Conservation (phyloP, 2,329 filamentous ascomycete species). For the Huntiella savannae region DNA sequence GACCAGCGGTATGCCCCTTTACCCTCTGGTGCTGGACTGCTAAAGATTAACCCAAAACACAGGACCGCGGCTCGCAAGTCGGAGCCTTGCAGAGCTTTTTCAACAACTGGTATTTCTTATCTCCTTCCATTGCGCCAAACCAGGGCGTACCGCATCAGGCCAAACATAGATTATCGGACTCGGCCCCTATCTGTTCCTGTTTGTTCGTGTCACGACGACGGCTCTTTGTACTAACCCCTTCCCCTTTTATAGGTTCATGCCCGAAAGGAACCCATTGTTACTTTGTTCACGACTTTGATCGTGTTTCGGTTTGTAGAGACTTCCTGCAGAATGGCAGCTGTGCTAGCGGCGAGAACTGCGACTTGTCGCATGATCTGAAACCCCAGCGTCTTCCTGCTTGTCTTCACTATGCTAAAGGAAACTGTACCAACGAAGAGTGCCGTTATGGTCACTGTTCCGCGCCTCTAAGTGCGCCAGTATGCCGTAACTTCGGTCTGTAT, state of each 20-base stretch:
- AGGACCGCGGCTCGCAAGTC: conserved; percentile 43
- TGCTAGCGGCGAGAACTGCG: conserved; percentile 58
- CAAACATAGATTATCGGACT: not conserved
- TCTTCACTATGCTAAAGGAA: conserved; percentile 74
- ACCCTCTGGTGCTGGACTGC: conserved; percentile 16
- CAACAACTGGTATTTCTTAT: conserved; percentile 47
- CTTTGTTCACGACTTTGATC: conserved; percentile 66
- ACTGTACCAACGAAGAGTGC: conserved; percentile 74
- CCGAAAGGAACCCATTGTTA: conserved; percentile 62
- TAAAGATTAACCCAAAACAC: conserved; percentile 24
- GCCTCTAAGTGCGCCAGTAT: conserved; percentile 59
- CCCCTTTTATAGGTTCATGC: conserved; percentile 51
- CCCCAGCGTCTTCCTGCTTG: conserved; percentile 75
- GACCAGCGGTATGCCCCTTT: conserved; percentile 48
- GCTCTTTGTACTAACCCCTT: conserved; percentile 23
- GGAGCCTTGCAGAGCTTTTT: conserved; percentile 55
- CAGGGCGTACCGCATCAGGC: not conserved
- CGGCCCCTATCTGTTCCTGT: not conserved
- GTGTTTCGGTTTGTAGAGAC: conserved; percentile 79
- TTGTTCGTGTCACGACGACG: not conserved
- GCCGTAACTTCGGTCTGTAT: conserved; percentile 63
- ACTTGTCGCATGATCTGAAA: conserved; percentile 73
- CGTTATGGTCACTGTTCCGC: conserved; percentile 72
- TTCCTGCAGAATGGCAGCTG: conserved; percentile 68
- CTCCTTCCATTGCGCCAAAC: conserved; percentile 13